phyloP scores from a whole-genome alignment of 768 basidiomycete genomes.

The Punctularia strigosozonata region DNA sequence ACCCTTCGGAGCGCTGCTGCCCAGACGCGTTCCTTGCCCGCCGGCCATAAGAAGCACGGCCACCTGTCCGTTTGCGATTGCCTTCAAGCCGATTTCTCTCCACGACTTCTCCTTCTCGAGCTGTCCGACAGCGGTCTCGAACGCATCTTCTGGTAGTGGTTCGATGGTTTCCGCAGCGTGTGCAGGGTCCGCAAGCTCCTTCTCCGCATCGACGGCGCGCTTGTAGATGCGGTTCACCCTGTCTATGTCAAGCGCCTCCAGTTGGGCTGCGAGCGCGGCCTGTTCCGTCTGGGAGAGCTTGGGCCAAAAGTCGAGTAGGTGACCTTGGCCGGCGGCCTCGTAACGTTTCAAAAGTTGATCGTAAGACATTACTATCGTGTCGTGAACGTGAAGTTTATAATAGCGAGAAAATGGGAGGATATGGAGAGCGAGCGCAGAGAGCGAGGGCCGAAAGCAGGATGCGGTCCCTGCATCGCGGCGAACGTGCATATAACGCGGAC shows the following conservation, averaged over 20 bases:
- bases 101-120: slow-evolving; percentile 56
- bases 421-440: slow-evolving; percentile 1
- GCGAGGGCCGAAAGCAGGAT: too few species aligned
- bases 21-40: slow-evolving; percentile 92
- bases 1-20: slow-evolving; percentile 88
- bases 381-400: slow-evolving; percentile 2
- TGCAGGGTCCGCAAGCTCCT: slow-evolving; percentile 28
- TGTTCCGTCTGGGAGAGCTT: slow-evolving; percentile 56
- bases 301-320: slow-evolving; percentile 84
- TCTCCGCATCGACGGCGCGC: slow-evolving; percentile 62
- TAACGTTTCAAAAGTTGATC: slow-evolving; percentile 52
- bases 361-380: slow-evolving; percentile 36
- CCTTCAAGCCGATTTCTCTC: slow-evolving; percentile 68
- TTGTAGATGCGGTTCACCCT: slow-evolving; percentile 85
- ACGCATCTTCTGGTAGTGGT: slow-evolving; percentile 71
- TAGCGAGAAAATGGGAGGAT: not conserved
- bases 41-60: slow-evolving; percentile 98
- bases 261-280: slow-evolving; percentile 51
- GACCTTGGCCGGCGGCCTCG: slow-evolving; percentile 73
- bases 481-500: too few species aligned
- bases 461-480: too few species aligned
- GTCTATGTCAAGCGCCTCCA: slow-evolving; percentile 71
- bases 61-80: slow-evolving; percentile 73
- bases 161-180: slow-evolving; percentile 44
- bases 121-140: slow-evolving; percentile 46